Evolutionary conservation across 352 stramenopile species (phyloP), one percentile per base, ranked within the genome.

Genomic region (Phytopythium aichiense): DNA sequence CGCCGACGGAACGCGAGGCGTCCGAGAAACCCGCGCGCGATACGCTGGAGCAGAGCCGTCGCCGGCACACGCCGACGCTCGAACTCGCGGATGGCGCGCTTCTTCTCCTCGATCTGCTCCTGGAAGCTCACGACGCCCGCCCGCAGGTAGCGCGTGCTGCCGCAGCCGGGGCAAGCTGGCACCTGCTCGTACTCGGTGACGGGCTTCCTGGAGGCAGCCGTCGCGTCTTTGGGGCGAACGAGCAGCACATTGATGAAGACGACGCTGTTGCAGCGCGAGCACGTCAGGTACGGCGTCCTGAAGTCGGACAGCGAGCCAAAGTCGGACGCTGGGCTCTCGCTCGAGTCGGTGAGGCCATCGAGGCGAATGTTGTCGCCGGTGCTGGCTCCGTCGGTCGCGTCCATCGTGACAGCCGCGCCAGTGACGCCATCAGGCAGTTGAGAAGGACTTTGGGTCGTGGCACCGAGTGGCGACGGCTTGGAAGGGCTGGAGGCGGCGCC

Each of bases 281-380:
- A 94, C 20, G 79, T 92, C 49, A 91, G 69, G 38, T 92, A 92
- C 25, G 84, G 81, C 20, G 83, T 92, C 67, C 75, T 76, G n/a
- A 74, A 54, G 16, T 66, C 61, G 7, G 55, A 60, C 22, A 60
- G 38, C 55, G 55, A 60, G 37, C 55, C 55, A 20, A 40, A 60
- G 30, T 28, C 40, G 16, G 55, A 18, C 13, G 20, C 3, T 4
- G 38, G 23, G 9, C 11, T 23, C n/a, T 28, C 13, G 23, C 12
- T 43, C 15, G 38, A 20, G 23, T 52, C 28, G 1, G 3, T 5
- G 23, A 13, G 12, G 46, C 23, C 46, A 52, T 33, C 46, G 23
- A 4, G 3, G 23, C 15, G 11, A 15, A 18, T 43, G 15, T 7
- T 43, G 13, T 43, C 38, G 38, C 38, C 38, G 15, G 11, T 43